Evolutionary conservation across 1,284 basidiomycete species (phyloP).

Genomic region (Hymenochaete sp.): DNA sequence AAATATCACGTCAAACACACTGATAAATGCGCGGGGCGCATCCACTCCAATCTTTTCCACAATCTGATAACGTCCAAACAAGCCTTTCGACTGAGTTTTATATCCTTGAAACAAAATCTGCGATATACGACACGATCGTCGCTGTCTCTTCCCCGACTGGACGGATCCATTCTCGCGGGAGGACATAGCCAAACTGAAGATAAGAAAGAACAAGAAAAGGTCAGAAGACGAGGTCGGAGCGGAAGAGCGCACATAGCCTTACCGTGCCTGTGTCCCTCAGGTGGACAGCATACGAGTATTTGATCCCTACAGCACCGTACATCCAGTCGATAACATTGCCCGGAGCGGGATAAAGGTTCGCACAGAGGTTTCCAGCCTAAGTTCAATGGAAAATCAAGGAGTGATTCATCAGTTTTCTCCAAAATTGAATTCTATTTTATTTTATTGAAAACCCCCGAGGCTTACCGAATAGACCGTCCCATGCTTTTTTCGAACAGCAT

Average conservation of each 20-base stretch:
- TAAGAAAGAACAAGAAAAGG: not conserved
- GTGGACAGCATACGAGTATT: slow-evolving; percentile 73
- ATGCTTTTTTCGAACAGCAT: slow-evolving; percentile 50
- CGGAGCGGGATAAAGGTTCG: slow-evolving; percentile 56
- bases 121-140: slow-evolving; percentile 57
- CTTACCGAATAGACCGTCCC: slow-evolving; percentile 45
- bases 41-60: no score
- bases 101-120: slow-evolving; percentile 51
- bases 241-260: slow-evolving; percentile 13
- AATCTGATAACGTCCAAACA: no score
- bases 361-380: slow-evolving; percentile 60
- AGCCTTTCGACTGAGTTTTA: no score
- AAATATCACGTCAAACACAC: no score
- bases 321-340: slow-evolving; percentile 76
- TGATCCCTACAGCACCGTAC: slow-evolving; percentile 55
- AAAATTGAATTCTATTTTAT: no score
- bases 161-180: slow-evolving; percentile 66
- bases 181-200: slow-evolving; percentile 68
- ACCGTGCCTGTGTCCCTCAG: slow-evolving; percentile 79
- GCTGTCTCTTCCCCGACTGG: slow-evolving; percentile 73
- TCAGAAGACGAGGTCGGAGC: slow-evolving; percentile 1
- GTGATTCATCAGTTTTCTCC: no score
- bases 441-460: no score
- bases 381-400: slow-evolving; percentile 18
- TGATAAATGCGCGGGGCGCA: no score